A percentile compares a stretch with the other conserved stretches of the same genome.
These are phyloP conservation scores for Sporobolomyces pararoseus DNA, from an alignment of 768 basidiomycete genomes.

Conservation along the genomic window DNA sequence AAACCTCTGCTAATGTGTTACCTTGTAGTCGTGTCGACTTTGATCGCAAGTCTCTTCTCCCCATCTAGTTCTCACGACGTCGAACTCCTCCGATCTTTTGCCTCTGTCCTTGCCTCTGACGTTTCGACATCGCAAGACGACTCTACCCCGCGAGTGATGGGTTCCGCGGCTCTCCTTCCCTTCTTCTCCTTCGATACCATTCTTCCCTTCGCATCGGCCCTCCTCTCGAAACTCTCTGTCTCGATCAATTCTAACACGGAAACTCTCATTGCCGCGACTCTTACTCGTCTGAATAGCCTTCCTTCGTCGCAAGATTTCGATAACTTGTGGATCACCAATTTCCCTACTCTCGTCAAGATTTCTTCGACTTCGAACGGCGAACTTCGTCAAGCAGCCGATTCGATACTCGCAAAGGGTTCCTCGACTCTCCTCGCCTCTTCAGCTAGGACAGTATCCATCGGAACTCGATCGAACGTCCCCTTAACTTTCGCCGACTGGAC, in stretches of 20 bases:
- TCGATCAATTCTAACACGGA: neutral
- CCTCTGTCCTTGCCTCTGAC: neutral
- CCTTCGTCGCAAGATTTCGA: slow-evolving; percentile 10
- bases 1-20: neutral
- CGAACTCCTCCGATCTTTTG: neutral
- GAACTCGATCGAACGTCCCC: neutral
- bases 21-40: neutral
- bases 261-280: slow-evolving; percentile 9
- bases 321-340: slow-evolving; percentile 20
- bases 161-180: slow-evolving; percentile 16
- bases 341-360: slow-evolving; percentile 11
- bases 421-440: slow-evolving; percentile 16
- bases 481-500: slow-evolving; percentile 22
- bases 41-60: slow-evolving; percentile 9
- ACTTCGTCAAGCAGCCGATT: neutral
- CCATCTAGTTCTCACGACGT: neutral
- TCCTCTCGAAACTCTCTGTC: neutral
- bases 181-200: slow-evolving; percentile 26
- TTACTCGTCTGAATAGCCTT: slow-evolving; percentile 1
- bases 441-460: neutral
- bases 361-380: slow-evolving; percentile 6
- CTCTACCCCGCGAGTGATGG: slow-evolving; percentile 7
- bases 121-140: neutral
- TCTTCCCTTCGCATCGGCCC: slow-evolving; percentile 9
- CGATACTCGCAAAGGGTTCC: slow-evolving; percentile 21